phyloP scores from a whole-genome alignment of 75 land plant species.

The Azolla pinnata region DNA sequence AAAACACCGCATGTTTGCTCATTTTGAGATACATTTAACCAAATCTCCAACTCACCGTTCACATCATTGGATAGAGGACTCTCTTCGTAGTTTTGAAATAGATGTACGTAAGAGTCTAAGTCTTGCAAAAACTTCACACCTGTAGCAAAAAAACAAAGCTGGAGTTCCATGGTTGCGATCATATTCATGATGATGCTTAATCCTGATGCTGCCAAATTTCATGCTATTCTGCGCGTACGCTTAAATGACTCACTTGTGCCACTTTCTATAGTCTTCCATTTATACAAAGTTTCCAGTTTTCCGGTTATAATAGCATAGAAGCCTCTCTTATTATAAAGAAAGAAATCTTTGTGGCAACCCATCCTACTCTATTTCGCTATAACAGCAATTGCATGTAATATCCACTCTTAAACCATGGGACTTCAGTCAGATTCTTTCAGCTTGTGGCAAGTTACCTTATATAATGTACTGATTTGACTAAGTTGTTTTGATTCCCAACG shows the following conservation, averaged over 20 bases:
- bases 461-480: not conserved
- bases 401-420: not conserved
- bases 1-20: not conserved
- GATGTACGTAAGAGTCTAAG: not conserved
- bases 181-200: not conserved
- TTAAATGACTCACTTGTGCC: not conserved
- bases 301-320: not conserved
- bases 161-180: not conserved
- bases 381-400: too few species aligned
- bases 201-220: not conserved
- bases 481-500: not conserved
- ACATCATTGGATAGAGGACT: constrained; percentile 4
- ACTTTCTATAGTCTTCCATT: not conserved
- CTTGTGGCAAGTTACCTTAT: not conserved
- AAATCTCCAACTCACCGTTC: not conserved
- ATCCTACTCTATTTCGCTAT: too few species aligned
- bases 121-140: not conserved
- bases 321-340: not conserved
- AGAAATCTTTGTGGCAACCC: not conserved
- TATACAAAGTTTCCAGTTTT: not conserved
- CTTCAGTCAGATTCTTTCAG: not conserved
- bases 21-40: too few species aligned
- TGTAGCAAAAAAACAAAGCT: too few species aligned
- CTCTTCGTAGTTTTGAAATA: constrained; percentile 6
- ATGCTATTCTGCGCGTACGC: not conserved